Base-by-base conservation (phyloP, 2,329 filamentous ascomycete genomes). In the Ophiostoma montium region DNA sequence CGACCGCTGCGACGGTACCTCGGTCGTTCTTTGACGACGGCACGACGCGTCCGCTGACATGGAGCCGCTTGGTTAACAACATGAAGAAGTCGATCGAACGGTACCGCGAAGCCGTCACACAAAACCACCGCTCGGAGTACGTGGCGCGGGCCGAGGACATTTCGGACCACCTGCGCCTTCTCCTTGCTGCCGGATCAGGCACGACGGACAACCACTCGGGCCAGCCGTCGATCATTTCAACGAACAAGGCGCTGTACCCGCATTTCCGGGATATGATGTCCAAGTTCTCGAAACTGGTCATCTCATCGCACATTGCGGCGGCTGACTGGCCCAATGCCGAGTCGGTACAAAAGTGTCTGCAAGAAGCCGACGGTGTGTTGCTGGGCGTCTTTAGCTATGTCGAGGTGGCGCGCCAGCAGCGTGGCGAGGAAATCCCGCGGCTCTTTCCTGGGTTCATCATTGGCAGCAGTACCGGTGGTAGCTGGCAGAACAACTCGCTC, bases 261-360 rank as follows among this genome's bases (percentile, higher is more conserved):
- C 89, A 96, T 65, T 98, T 98, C 67, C 76, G 92, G 48, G 92
- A 96, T 62, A 96, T 96, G 82, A 98, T 98, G 92, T 96, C 92
- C 41, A 89, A 94, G 59, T 98, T 98, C 64, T 96, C 92, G n/a
- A 98, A 98, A 64, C 74, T 98, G 10, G 92, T 98, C 41, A 82
- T 98, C 45, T 98, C 92, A 3, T 96, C 92, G 13, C 92, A 98
- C 62, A 95, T 98, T 62, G 92, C 92, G 35, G 88, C 90, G 6
- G 86, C 90, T 32, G 92, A 98, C 67, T 96, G 88, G 79, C 89
- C 90, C 9, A 88, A 90, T 49, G 82, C 86, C 15, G 92, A 98
- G 64, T 94, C 90, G 1, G 85, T 90, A 53, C 83, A 92, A 49
- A 98, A 98, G 63, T 98, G 92, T 60, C 67, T 96, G 56, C 87